Conservation (phyloP, 129 eudicot species). For the Tagetes patula region DNA sequence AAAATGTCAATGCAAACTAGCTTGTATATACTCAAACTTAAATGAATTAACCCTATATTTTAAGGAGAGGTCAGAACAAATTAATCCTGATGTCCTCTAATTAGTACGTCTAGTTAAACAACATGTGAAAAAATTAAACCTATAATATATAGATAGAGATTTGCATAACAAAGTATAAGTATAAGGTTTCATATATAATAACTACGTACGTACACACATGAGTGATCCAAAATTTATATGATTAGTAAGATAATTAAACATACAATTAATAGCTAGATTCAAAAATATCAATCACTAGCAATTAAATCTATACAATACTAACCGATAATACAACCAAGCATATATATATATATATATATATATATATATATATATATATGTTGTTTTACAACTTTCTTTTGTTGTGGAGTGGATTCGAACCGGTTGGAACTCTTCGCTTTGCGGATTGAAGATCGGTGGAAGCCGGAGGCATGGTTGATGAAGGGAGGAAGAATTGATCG, state of each 20-base stretch:
- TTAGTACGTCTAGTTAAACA: too few relatives aligned
- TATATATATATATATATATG: not conserved
- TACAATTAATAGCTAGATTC: not conserved
- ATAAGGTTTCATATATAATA: too few relatives aligned
- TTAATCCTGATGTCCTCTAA: too few relatives aligned
- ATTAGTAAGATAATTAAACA: not conserved
- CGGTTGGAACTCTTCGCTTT: conserved; percentile 55
- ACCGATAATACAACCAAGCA: not conserved
- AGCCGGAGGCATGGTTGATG: conserved; percentile 19
- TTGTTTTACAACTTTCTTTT: conserved; percentile 26
- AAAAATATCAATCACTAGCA: conserved; percentile 16
- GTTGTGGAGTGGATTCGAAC: conserved; percentile 68
- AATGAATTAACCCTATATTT: too few relatives aligned
- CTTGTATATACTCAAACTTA: too few relatives aligned
- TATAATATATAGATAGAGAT: too few relatives aligned
- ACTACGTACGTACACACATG: not conserved
- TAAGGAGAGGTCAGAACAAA: too few relatives aligned
- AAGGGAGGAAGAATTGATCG: conserved; percentile 12
- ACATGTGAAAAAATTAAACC: too few relatives aligned
- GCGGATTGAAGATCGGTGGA: conserved; percentile 33
- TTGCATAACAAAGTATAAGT: too few relatives aligned
- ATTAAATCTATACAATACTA: conserved; percentile 15
- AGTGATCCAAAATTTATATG: conserved; percentile 28
- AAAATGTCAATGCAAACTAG: too few relatives aligned
- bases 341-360: not conserved